phyloP scores from a whole-genome alignment of 345 rosid genomes.

The Bruguiera sexangula region DNA sequence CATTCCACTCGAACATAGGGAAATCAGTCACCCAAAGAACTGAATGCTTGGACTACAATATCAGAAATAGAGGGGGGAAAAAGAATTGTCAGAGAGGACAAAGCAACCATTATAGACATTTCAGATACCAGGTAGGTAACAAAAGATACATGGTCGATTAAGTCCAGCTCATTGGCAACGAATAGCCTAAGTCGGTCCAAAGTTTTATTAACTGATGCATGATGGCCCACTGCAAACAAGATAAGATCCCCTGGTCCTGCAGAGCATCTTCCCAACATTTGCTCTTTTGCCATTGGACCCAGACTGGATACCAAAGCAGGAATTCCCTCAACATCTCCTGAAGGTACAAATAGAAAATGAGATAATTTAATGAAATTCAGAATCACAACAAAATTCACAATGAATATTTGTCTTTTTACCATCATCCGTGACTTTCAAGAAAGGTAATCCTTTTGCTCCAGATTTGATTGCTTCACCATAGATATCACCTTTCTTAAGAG shows the following conservation, averaged over 20 bases:
- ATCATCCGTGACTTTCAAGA: constrained; percentile 80
- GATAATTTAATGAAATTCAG: constrained; percentile 3
- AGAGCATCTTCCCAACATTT: constrained; percentile 56
- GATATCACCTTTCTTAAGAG: constrained; percentile 91
- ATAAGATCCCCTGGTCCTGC: constrained; percentile 82
- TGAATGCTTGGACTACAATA: constrained; percentile 68
- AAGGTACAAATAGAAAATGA: constrained; percentile 1
- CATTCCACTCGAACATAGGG: constrained; percentile 98
- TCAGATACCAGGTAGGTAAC: constrained; percentile 2
- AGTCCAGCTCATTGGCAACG: constrained; percentile 66
- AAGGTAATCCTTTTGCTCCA: constrained; percentile 95
- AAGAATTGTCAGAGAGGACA: background rate
- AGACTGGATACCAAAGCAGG: constrained; percentile 73
- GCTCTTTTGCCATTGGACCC: constrained; percentile 42
- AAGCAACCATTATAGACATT: background rate
- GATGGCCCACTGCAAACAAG: constrained; percentile 84
- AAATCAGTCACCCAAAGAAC: constrained; percentile 96
- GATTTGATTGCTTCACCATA: constrained; percentile 81
- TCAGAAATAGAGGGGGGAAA: constrained; percentile 13
- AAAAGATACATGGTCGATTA: constrained; percentile 69
- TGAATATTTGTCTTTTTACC: constrained; percentile 41
- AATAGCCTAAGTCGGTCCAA: constrained; percentile 71
- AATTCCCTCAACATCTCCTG: constrained; percentile 73
- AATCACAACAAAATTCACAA: constrained; percentile 6
- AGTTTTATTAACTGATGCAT: constrained; percentile 65